Evolutionary conservation across 805 yeast genomes (phyloP).

Genomic region (Pichia gijzeniarum): DNA sequence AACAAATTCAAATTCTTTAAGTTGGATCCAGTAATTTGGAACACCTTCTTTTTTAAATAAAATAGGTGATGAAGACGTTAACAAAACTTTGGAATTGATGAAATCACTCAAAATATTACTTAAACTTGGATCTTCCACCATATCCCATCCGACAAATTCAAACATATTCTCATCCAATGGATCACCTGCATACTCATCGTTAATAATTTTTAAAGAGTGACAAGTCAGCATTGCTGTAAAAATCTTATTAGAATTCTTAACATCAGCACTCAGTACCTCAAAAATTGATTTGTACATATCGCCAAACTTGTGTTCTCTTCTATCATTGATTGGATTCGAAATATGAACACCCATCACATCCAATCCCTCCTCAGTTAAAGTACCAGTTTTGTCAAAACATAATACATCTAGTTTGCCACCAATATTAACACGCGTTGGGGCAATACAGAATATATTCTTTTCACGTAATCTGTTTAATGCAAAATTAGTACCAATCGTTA

Average conservation of each 20-base stretch:
- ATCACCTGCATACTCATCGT: conserved; percentile 81
- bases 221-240: conserved; percentile 62
- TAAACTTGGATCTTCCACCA: conserved; percentile 56
- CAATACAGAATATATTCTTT: conserved; percentile 74
- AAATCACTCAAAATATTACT: conserved; percentile 22
- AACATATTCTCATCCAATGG: conserved; percentile 94
- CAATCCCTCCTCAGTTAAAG: conserved; percentile 92
- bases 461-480: conserved; percentile 71
- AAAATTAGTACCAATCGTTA: conserved; percentile 94
- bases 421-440: conserved; percentile 92
- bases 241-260: conserved; percentile 13
- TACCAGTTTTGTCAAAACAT: conserved; percentile 97
- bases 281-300: conserved; percentile 16
- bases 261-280: conserved; percentile 13
- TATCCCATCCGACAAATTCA: conserved; percentile 74
- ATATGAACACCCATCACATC: conserved; percentile 62
- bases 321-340: conserved; percentile 29
- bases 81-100: conserved; percentile 27
- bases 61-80: conserved; percentile 39
- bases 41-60: conserved; percentile 34
- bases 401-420: conserved; percentile 89
- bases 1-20: conserved; percentile 70
- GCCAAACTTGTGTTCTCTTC: conserved; percentile 26
- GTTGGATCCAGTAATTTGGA: conserved; percentile 28
- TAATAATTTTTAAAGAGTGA: conserved; percentile 78